Evolutionary conservation across 495 filamentous ascomycete species (phyloP), one percentile per base, ranked within the genome.

Genomic region (Daldinia caldariorum): DNA sequence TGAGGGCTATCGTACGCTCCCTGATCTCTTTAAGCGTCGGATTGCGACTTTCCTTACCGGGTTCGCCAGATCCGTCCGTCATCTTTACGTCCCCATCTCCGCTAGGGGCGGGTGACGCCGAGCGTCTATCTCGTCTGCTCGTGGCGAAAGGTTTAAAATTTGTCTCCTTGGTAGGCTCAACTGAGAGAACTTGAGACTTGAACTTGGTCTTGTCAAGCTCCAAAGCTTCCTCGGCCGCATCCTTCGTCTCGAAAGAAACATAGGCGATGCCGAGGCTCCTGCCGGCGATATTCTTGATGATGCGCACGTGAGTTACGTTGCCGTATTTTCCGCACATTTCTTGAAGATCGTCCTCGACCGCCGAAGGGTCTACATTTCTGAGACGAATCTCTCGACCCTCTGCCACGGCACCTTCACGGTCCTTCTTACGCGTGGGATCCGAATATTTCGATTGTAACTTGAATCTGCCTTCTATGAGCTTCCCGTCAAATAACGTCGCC

Each of bases 321-420:
- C 95, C 95, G 58, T 91, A 94, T 63, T 89, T 88, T 22, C 83
- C 77, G 67, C 97, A 97, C 3, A 91, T 72, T 2, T 88, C 85
- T 56, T 83, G 80, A 39, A 97, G 70, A 34, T 97, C 91, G 2
- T 86, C 77, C 69, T 94, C 91, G 1, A 76, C 85, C 12, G 87
- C 84, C 18, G 82, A 84, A 68, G 84, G 88, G 70, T 93, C 86
- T 12, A 97, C 74, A 63, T 94, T 92, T 38, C 83, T 84, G 61
- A 97, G 84, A 72, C 91, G 93, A n/a, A 99, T 68, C 77, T 98
- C 94, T 22, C 95, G 88, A 10, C 89, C 92, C 78, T 97, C 94
- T 18, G 89, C 85, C 58, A 92, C 85, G 29, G 95, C 88, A n/a
- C 93, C 93, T 37, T 88, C 83, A n/a, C 95, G 89, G 18, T 87